Evolutionary conservation across 208 protist genomes (phyloP).

Genomic region (Crithidia thermophila): DNA sequence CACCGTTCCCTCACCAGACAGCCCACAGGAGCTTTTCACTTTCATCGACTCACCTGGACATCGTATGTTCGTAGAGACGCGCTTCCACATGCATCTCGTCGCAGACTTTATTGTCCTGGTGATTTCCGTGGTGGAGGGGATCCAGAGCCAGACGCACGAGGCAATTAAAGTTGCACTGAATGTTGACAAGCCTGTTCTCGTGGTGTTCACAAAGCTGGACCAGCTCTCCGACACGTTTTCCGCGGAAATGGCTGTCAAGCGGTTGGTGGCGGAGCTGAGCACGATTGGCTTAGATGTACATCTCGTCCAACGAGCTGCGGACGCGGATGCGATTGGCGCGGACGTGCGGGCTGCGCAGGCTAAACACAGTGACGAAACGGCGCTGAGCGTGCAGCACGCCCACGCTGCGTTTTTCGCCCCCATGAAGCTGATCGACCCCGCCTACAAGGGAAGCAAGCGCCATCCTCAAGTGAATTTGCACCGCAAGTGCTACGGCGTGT

Average conservation of each 20-base stretch:
- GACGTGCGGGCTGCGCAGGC: neutral
- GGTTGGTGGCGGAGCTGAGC: constrained; percentile 49
- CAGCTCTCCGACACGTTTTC: constrained; percentile 64
- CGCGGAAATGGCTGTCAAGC: constrained; percentile 40
- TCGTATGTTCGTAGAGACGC: constrained; percentile 77
- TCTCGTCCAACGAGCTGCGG: constrained; percentile 47
- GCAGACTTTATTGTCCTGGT: constrained; percentile 80
- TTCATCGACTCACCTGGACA: constrained; percentile 93
- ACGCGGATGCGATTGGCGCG: constrained; percentile 32
- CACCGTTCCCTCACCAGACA: constrained; percentile 39
- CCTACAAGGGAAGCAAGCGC: constrained; percentile 67
- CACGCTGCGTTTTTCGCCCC: constrained; percentile 51
- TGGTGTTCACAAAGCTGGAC: constrained; percentile 91
- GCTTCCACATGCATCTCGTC: constrained; percentile 74
- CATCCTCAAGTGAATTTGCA: constrained; percentile 69
- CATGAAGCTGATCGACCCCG: constrained; percentile 68
- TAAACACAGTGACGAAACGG: neutral
- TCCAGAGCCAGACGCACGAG: constrained; percentile 87
- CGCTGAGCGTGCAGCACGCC: neutral
- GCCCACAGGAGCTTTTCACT: constrained; percentile 47
- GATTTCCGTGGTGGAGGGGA: constrained; percentile 79
- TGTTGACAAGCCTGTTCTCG: constrained; percentile 82
- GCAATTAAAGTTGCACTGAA: constrained; percentile 86
- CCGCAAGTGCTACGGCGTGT: constrained; percentile 76
- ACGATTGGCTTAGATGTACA: constrained; percentile 71